Evolutionary conservation across 805 yeast species (phyloP).

Genomic region (Candida patagonica): DNA sequence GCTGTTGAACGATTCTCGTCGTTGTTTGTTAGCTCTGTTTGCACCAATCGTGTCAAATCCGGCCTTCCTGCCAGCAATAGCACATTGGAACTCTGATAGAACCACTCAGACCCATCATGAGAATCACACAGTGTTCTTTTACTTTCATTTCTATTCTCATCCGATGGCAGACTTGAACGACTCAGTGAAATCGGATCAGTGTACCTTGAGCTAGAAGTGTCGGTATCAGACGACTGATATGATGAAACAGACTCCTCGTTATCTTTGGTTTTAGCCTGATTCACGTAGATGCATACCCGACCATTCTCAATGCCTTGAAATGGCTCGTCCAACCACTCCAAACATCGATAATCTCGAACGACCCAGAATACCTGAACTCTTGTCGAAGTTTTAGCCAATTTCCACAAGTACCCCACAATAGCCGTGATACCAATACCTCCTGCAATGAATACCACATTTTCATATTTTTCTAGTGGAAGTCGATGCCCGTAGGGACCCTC

Average conservation of each 20-base stretch:
- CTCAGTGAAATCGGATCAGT: too few species aligned
- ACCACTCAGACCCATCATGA: too few species aligned
- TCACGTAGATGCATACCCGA: background rate
- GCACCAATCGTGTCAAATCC: constrained; percentile 42
- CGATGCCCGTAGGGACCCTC: constrained; percentile 71
- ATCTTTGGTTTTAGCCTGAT: background rate
- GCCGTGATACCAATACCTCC: constrained; percentile 77
- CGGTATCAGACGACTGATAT: too few species aligned
- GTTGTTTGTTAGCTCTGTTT: constrained; percentile 34
- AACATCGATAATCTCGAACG: background rate
- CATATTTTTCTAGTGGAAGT: constrained; percentile 40
- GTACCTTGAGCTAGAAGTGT: too few species aligned
- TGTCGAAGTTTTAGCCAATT: too few species aligned
- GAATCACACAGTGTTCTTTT: too few species aligned
- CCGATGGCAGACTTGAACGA: too few species aligned
- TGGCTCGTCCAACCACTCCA: background rate
- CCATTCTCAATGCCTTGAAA: background rate
- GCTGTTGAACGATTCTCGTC: constrained; percentile 34
- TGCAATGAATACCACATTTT: constrained; percentile 51
- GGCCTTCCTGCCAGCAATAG: too few species aligned
- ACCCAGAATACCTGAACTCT: background rate
- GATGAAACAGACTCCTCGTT: too few species aligned
- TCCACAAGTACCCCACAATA: constrained; percentile 31
- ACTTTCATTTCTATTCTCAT: too few species aligned
- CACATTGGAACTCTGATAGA: too few species aligned